A percentile compares a stretch with the other conserved stretches of the same genome.
phyloP scores from a whole-genome alignment of 140 eudicot species.

The Senecio squalidus region DNA sequence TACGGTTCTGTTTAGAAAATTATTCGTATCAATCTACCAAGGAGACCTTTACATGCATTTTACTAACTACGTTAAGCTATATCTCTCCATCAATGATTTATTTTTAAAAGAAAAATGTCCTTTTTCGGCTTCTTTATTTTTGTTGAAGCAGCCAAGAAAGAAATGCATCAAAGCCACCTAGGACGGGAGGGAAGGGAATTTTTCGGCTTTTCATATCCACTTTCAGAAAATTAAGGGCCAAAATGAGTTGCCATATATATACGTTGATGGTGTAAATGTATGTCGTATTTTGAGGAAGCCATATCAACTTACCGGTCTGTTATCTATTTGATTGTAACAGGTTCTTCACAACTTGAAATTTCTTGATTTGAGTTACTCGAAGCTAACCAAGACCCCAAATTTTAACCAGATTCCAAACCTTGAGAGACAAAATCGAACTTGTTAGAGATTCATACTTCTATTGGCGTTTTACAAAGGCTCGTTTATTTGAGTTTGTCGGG shows the following conservation, averaged over 20 bases:
- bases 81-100: no score
- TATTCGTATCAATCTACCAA: background rate
- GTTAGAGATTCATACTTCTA: constrained; percentile 17
- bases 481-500: constrained; percentile 19
- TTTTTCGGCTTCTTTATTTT: no score
- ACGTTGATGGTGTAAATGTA: background rate
- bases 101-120: no score
- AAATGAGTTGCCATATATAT: no score
- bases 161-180: no score
- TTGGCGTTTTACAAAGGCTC: constrained; percentile 11
- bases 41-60: no score
- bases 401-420: constrained; percentile 23
- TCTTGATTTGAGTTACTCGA: constrained; percentile 21
- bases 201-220: no score
- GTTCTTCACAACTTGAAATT: constrained; percentile 15
- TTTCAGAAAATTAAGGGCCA: no score
- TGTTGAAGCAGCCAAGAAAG: no score
- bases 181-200: no score
- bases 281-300: background rate
- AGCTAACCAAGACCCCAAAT: constrained; percentile 15
- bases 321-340: constrained; percentile 2
- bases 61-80: no score
- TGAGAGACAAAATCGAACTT: constrained; percentile 14
- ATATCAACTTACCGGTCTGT: background rate
- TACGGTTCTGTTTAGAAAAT: background rate